These are phyloP conservation scores for Clavariopsis aquatica DNA, from an alignment of 495 filamentous ascomycete species.

Conservation along the genomic window DNA sequence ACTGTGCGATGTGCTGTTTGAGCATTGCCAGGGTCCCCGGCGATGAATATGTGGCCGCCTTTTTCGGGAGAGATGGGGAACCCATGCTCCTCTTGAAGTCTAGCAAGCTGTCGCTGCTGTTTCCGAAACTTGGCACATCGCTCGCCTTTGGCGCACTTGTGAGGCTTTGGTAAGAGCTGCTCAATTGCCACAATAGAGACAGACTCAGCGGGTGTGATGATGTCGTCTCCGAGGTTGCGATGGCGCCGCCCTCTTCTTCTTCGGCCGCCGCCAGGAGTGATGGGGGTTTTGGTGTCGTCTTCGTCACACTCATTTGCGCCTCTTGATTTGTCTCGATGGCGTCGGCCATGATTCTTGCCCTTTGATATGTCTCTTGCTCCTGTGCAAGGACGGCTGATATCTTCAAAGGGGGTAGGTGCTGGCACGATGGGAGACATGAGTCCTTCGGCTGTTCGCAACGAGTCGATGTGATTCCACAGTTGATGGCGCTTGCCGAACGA, in stretches of 20 bases:
- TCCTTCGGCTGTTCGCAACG: conserved; percentile 56
- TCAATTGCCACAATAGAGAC: conserved; percentile 92
- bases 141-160: conserved; percentile 88
- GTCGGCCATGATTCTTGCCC: conserved; percentile 36
- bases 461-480: conserved; percentile 80
- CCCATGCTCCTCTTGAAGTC: conserved; percentile 65
- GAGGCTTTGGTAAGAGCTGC: conserved; percentile 78
- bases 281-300: conserved; percentile 43
- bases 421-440: conserved; percentile 54
- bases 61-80: conserved; percentile 57
- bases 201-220: conserved; percentile 73
- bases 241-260: conserved; percentile 52
- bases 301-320: conserved; percentile 38
- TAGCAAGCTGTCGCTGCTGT: conserved; percentile 67
- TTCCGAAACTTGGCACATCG: conserved; percentile 78
- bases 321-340: conserved; percentile 31
- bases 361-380: conserved; percentile 31
- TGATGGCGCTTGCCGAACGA: conserved; percentile 89
- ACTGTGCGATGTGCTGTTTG: conserved; percentile 58
- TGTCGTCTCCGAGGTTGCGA: conserved; percentile 54
- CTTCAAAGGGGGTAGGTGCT: conserved; percentile 47
- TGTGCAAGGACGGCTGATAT: conserved; percentile 45
- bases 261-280: conserved; percentile 47
- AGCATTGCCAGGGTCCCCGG: conserved; percentile 73
- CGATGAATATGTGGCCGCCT: conserved; percentile 62